These are phyloP conservation scores for Combretum micranthum DNA, from an alignment of 345 rosid genomes.

Conservation along the genomic window DNA sequence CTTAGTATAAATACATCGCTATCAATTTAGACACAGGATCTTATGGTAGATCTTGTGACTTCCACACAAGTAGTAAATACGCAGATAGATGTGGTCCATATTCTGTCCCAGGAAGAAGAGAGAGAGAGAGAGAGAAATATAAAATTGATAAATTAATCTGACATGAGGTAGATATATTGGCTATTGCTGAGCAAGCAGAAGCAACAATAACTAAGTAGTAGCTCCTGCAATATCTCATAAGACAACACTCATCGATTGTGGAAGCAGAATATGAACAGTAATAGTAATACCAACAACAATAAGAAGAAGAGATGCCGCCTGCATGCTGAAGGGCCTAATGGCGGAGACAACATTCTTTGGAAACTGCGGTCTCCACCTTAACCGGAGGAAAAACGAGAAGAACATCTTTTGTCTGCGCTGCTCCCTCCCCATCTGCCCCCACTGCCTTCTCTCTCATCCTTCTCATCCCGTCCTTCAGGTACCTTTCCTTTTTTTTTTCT, in stretches of 20 bases:
- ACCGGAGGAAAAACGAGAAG: slow-evolving; percentile 83
- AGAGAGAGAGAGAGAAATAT: neutral
- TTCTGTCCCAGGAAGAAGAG: no score
- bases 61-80: no score
- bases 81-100: no score
- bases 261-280: slow-evolving; percentile 3
- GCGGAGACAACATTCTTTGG: slow-evolving; percentile 64
- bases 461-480: slow-evolving; percentile 97
- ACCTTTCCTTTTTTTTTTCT: neutral
- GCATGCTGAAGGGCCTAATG: slow-evolving; percentile 81
- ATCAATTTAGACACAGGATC: no score
- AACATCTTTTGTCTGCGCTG: slow-evolving; percentile 89
- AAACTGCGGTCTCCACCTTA: slow-evolving; percentile 58
- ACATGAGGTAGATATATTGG: neutral
- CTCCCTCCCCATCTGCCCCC: slow-evolving; percentile 85
- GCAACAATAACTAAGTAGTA: slow-evolving; percentile 11
- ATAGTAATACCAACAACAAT: slow-evolving; percentile 14
- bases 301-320: slow-evolving; percentile 34
- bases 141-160: no score
- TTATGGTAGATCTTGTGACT: no score
- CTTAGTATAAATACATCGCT: no score
- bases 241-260: neutral
- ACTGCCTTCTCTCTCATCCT: slow-evolving; percentile 82
- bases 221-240: slow-evolving; percentile 4
- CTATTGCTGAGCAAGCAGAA: slow-evolving; percentile 14